Percentiles rank a stretch among this genome's conserved stretches.
These are phyloP conservation scores for Xylariaceae sp. DNA, from an alignment of 2,329 filamentous ascomycete species.

Conservation along the genomic window DNA sequence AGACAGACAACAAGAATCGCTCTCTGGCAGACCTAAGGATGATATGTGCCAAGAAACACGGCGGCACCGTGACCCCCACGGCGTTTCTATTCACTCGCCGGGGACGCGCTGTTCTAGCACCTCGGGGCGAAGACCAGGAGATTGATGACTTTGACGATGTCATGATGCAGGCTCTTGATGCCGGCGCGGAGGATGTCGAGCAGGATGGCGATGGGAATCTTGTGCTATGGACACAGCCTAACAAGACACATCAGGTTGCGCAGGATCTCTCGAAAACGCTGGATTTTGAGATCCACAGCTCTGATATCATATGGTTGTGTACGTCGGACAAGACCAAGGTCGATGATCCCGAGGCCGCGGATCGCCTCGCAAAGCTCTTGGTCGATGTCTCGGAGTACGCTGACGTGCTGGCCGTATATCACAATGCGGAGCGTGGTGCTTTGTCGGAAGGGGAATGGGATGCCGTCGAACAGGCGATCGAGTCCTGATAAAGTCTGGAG, in stretches of 20 bases:
- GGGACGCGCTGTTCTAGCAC: slow-evolving; percentile 70
- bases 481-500: slow-evolving; percentile 31
- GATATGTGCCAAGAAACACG: slow-evolving; percentile 64
- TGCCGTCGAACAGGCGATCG: slow-evolving; percentile 51
- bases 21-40: slow-evolving; percentile 70
- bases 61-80: slow-evolving; percentile 69
- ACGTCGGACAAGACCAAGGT: slow-evolving; percentile 72
- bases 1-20: slow-evolving; percentile 77
- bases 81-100: slow-evolving; percentile 82
- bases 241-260: slow-evolving; percentile 61
- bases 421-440: slow-evolving; percentile 59
- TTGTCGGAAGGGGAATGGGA: slow-evolving; percentile 55
- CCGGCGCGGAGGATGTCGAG: slow-evolving; percentile 73
- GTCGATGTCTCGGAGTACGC: slow-evolving; percentile 62
- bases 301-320: slow-evolving; percentile 81
- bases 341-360: slow-evolving; percentile 53
- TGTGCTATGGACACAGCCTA: slow-evolving; percentile 68
- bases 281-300: slow-evolving; percentile 65
- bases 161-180: slow-evolving; percentile 79
- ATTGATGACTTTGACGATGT: slow-evolving; percentile 59
- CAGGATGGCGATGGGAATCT: slow-evolving; percentile 66
- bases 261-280: slow-evolving; percentile 62
- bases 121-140: slow-evolving; percentile 30
- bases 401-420: slow-evolving; percentile 76
- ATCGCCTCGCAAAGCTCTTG: slow-evolving; percentile 59